Percentiles rank a stretch among this genome's conserved stretches.
phyloP scores from a whole-genome alignment of 2,329 filamentous ascomycete species.

The Diaporthe ampelina region DNA sequence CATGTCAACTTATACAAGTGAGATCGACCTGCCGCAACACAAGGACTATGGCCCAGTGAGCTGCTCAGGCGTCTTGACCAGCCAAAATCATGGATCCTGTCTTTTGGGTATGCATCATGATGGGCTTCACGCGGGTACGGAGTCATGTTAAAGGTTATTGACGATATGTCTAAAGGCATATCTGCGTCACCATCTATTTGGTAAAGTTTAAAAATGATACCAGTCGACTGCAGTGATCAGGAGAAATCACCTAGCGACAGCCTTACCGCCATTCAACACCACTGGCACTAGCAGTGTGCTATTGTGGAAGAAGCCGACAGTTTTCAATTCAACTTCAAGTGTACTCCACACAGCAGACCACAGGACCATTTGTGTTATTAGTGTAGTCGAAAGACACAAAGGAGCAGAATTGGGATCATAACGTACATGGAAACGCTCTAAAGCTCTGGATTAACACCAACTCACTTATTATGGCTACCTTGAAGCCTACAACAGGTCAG shows the following conservation, averaged over 20 bases:
- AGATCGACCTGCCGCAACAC: neutral
- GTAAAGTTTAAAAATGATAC: conserved; percentile 15
- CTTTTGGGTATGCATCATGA: neutral
- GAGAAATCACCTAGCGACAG: too few relatives aligned
- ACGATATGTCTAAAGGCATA: neutral
- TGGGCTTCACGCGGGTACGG: neutral
- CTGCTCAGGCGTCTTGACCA: too few relatives aligned
- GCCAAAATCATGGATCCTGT: neutral
- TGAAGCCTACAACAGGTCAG: neutral
- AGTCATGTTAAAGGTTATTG: neutral
- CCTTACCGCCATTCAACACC: too few relatives aligned
- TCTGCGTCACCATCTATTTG: conserved; percentile 3
- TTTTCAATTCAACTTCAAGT: too few relatives aligned
- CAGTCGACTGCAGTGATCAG: too few relatives aligned
- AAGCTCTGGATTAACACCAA: neutral
- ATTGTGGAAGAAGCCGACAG: too few relatives aligned
- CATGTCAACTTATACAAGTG: neutral
- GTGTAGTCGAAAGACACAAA: neutral
- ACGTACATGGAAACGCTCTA: neutral
- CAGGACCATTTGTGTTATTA: too few relatives aligned
- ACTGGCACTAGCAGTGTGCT: too few relatives aligned
- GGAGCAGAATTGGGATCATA: neutral
- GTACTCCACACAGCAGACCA: too few relatives aligned
- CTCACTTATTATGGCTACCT: neutral
- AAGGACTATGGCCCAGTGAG: neutral